Base-by-base conservation (phyloP, 768 basidiomycete genomes). In the Termitomyces eurrhizus region DNA sequence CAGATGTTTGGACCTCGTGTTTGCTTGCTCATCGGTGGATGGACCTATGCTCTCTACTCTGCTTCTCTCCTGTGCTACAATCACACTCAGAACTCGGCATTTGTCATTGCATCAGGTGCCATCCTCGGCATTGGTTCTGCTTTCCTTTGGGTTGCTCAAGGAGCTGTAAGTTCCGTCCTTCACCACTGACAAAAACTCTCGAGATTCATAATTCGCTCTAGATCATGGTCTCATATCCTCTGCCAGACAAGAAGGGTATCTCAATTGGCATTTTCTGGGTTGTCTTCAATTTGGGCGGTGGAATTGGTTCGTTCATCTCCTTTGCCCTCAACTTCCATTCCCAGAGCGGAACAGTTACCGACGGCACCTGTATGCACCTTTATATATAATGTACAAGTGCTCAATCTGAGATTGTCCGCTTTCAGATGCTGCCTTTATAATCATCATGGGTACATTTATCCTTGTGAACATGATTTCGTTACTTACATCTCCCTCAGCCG, bases 211-310 rank as follows among this genome's bases (percentile, higher is more conserved):
- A 2, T 24, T 59, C 39, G 33, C 35, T 36, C 32, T 41, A 71
- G 70, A 70, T 71, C 52, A 70, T 71, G 70, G 68, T 71, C 18
- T 70, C 70, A 1, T 71, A 71, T 57, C 68, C 70, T n/a, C 59
- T 69, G 18, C 64, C 70, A 26, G 70, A 71, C 52, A 66, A 69
- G 48, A 70, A 69, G 46, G 70, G 70, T 12, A 62, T 65, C 16
- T 67, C 70, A 2, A 71, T 71, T 39, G 70, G 66, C 8, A 48
- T 68, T 9, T 71, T 71, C 59, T 71, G 70, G 70, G 70, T 71
- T n/a, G 64, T 71, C 48, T 71, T 71, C 57, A 70, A 71, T 44
- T 66, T 71, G 41, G 70, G 70, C 29, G 70, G 69, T 41, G 70
- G 69, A 26, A 71, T 71, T 55, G 70, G 69, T 13, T 71, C 70